Evolutionary conservation across 306 rosid species (phyloP).

Genomic region (Arachis hypogaea): DNA sequence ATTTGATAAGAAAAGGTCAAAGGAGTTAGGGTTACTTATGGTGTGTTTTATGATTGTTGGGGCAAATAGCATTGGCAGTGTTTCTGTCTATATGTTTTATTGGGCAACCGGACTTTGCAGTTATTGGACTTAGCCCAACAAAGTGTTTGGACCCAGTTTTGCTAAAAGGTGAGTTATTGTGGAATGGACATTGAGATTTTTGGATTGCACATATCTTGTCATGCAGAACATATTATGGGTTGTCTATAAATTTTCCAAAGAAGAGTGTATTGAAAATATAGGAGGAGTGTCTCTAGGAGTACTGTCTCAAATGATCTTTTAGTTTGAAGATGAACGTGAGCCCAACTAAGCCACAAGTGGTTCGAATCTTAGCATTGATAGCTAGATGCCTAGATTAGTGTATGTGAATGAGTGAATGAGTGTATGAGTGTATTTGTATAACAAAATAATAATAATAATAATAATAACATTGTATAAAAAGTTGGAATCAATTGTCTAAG

Average conservation of each 20-base stretch:
- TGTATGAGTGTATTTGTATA: no score
- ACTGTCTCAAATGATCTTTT: no score
- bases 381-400: no score
- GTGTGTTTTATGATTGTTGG: slow-evolving; percentile 63
- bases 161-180: slow-evolving; percentile 52
- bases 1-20: slow-evolving; percentile 61
- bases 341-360: no score
- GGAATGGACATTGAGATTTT: slow-evolving; percentile 86
- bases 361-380: no score
- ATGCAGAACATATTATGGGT: slow-evolving; percentile 50
- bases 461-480: no score
- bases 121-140: slow-evolving; percentile 74
- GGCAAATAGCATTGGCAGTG: slow-evolving; percentile 58
- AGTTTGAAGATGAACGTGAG: no score
- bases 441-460: no score
- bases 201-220: slow-evolving; percentile 78
- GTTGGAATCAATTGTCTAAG: no score
- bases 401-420: no score
- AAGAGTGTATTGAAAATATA: neutral
- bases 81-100: slow-evolving; percentile 63
- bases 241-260: slow-evolving; percentile 56
- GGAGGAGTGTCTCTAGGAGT: no score
- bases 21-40: slow-evolving; percentile 58
- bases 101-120: slow-evolving; percentile 57
- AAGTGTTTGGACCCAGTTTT: slow-evolving; percentile 76